Conservation (phyloP, 2,329 filamentous ascomycete genomes). For the Pseudogymnoascus sp. region DNA sequence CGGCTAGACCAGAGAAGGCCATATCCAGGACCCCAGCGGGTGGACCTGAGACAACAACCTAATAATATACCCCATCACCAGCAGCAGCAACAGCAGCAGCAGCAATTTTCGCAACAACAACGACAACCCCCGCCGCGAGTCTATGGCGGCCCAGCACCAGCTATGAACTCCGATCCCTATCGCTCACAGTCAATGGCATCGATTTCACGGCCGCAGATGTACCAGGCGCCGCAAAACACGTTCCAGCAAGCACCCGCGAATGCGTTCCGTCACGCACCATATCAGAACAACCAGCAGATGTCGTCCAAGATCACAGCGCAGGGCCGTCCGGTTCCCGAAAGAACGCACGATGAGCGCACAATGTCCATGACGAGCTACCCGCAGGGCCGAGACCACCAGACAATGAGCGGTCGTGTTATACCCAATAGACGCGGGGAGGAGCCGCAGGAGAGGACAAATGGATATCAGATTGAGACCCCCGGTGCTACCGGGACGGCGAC, state of each 20-base stretch:
- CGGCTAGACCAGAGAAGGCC: slow-evolving; percentile 56
- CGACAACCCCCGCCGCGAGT: slow-evolving; percentile 45
- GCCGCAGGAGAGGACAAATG: slow-evolving; percentile 15
- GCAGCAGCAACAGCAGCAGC: slow-evolving; percentile 28
- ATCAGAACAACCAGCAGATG: slow-evolving; percentile 44
- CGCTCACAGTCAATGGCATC: slow-evolving; percentile 89
- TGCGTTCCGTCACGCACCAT: slow-evolving; percentile 70
- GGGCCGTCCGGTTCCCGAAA: slow-evolving; percentile 82
- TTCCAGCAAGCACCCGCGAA: slow-evolving; percentile 63
- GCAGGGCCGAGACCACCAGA: slow-evolving; percentile 75
- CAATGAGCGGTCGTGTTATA: slow-evolving; percentile 86
- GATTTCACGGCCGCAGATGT: slow-evolving; percentile 63
- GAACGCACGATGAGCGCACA: slow-evolving; percentile 73
- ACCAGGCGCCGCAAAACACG: slow-evolving; percentile 51
- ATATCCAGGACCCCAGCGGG: slow-evolving; percentile 56
- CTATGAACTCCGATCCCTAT: slow-evolving; percentile 76
- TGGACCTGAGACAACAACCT: slow-evolving; percentile 28
- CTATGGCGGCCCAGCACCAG: slow-evolving; percentile 54
- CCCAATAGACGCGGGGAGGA: slow-evolving; percentile 55
- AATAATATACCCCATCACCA: slow-evolving; percentile 25
- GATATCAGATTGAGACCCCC: slow-evolving; percentile 10
- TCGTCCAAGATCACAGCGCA: slow-evolving; percentile 80
- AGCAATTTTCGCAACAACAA: slow-evolving; percentile 37
- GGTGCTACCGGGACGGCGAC: slow-evolving; percentile 39
- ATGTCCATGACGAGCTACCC: slow-evolving; percentile 92